These are phyloP conservation scores for Aspergillus sp. DNA, from an alignment of 2,329 filamentous ascomycete genomes.

Conservation along the genomic window DNA sequence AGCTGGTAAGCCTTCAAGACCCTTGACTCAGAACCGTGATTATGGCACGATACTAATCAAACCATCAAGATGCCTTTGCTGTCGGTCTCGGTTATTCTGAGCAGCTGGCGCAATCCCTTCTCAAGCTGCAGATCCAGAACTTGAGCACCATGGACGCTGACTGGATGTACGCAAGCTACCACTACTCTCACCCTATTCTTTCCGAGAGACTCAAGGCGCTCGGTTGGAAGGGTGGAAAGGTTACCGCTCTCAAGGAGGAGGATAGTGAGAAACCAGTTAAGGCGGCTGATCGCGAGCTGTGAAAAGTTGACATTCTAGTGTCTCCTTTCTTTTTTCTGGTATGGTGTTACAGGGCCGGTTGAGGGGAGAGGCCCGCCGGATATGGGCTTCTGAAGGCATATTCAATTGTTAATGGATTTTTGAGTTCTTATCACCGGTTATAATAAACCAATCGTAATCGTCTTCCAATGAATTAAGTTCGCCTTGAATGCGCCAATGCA, in stretches of 20 bases:
- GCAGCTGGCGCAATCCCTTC: slow-evolving; percentile 81
- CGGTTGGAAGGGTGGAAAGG: slow-evolving; percentile 71
- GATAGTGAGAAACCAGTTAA: slow-evolving; percentile 64
- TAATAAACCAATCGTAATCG: slow-evolving; percentile 11
- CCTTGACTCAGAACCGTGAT: background rate
- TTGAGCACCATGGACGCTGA: slow-evolving; percentile 98
- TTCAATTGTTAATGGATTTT: slow-evolving; percentile 1
- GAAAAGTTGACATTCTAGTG: slow-evolving; percentile 27
- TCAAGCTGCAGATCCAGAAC: slow-evolving; percentile 98
- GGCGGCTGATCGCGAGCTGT: slow-evolving; percentile 76
- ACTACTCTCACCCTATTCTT: slow-evolving; percentile 96
- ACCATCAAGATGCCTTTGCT: slow-evolving; percentile 73
- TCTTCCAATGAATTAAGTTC: slow-evolving; percentile 1
- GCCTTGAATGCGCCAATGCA: slow-evolving; percentile 15
- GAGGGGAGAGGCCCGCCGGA: background rate
- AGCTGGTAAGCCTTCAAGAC: slow-evolving; percentile 61
- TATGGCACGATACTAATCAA: slow-evolving; percentile 24
- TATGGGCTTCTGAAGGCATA: background rate
- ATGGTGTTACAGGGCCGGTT: slow-evolving; percentile 6
- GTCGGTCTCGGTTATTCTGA: slow-evolving; percentile 77
- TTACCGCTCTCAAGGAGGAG: slow-evolving; percentile 51
- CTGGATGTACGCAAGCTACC: slow-evolving; percentile 97
- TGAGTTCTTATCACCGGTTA: slow-evolving; percentile 17
- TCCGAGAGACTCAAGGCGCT: slow-evolving; percentile 90
- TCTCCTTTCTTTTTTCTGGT: slow-evolving; percentile 8